Conservation (phyloP, 2,329 filamentous ascomycete species). For the Cyclaneusma minus region DNA sequence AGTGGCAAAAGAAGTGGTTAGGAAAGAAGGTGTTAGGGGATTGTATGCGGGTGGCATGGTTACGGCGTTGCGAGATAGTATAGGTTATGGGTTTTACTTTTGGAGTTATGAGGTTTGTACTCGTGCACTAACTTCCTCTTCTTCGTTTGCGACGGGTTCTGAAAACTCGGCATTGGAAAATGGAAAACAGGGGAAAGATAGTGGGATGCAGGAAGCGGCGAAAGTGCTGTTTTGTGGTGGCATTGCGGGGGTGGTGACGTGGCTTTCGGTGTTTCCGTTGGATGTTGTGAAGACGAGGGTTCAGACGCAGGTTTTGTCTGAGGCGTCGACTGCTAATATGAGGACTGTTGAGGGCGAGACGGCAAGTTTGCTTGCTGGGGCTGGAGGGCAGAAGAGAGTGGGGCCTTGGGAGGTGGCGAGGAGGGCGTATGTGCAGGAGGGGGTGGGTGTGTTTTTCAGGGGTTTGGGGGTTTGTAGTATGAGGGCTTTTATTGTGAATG, state of each 20-base stretch:
- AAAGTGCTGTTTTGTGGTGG: conserved; percentile 72
- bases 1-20: conserved; percentile 47
- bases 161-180: conserved; percentile 1
- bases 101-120: conserved; percentile 77
- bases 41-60: conserved; percentile 70
- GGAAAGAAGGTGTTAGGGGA: conserved; percentile 44
- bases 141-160: conserved; percentile 3
- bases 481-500: conserved; percentile 83
- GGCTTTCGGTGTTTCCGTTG: conserved; percentile 80
- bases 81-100: conserved; percentile 97
- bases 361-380: conserved; percentile 8
- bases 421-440: conserved; percentile 49
- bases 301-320: conserved; percentile 48
- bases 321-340: conserved; percentile 11
- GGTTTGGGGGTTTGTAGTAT: conserved; percentile 70
- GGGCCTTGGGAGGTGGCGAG: conserved; percentile 48
- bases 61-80: conserved; percentile 68
- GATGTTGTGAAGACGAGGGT: conserved; percentile 87
- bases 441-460: conserved; percentile 49
- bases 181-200: conserved; percentile 5
- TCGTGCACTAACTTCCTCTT: conserved; percentile 30
- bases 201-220: conserved; percentile 25
- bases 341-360: conserved; percentile 18
- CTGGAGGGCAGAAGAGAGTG: conserved; percentile 16
- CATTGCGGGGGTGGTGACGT: conserved; percentile 73